Conservation (phyloP, 2,329 filamentous ascomycete genomes). For the Akanthomyces muscarius region DNA sequence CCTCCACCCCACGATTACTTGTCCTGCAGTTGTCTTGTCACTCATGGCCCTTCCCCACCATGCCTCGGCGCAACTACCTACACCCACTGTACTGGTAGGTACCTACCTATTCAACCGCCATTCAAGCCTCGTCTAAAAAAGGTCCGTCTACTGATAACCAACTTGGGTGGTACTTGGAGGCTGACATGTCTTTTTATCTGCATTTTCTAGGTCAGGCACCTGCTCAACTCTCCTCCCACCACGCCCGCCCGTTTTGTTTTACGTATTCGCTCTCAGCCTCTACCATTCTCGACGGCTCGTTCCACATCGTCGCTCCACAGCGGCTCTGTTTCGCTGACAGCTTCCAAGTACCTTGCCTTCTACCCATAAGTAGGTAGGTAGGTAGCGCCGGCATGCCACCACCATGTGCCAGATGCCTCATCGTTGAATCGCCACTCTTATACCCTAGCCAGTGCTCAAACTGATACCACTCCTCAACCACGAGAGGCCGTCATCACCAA, state of each 20-base stretch:
- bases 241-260: neutral
- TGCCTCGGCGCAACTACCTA: neutral
- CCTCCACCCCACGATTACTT: conserved; percentile 1
- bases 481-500: neutral
- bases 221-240: neutral
- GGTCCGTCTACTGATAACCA: neutral
- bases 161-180: neutral
- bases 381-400: neutral
- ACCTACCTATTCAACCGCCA: no score
- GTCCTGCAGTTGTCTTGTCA: neutral
- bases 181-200: conserved; percentile 7
- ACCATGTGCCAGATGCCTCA: neutral
- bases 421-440: neutral
- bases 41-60: neutral
- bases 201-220: conserved; percentile 4
- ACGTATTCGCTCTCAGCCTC: neutral
- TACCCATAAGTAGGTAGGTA: no score
- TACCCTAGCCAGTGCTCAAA: neutral
- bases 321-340: neutral
- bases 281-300: neutral
- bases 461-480: no score
- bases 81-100: no score
- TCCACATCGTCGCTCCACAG: neutral
- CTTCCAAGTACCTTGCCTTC: no score
- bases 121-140: neutral